Evolutionary conservation across 164 flowering plant species (phyloP), one percentile per base, ranked within the genome.

Genomic region (Kingdonia uniflora): DNA sequence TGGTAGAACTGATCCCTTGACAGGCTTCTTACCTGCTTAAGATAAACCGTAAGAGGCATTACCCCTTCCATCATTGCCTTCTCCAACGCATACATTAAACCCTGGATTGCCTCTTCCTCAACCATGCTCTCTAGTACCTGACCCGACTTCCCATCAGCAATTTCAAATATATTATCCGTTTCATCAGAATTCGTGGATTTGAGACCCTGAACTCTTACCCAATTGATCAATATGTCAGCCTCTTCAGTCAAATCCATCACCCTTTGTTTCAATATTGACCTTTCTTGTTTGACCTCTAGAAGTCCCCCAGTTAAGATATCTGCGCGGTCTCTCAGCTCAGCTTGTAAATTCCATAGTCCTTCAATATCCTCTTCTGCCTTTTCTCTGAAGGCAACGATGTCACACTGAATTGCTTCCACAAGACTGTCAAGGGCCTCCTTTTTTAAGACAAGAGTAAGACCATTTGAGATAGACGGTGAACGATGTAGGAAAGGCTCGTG

Each of bases 21-120:
- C 21, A 64, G 45, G 21, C 11, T n/a, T 26, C 65, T 64, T 23
- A 82, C 76, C 35, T 73, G 64, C 70, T 53, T 82, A 2, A 75
- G 54, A 54, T 82, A 80, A 6, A 14, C 29, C 5, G 56, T 71
- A 54, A 75, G 53, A 21, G 47, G 42, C 54, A 78, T 22, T 2
- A 40, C 65, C 14, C 76, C 78, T 38, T 63, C 21, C 37, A 64
- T 65, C 52, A 78, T 24, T 23, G 74, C 85, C 58, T 62, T 58
- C 12, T 82, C 89, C 68, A 82, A 52, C 16, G 64, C 77, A 66
- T 67, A 67, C 14, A 82, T 57, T 68, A 69, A 23, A 60, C 80
- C 90, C n/a, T 80, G 84, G 46, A 76, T 57, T 6, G 73, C 76
- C 17, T n/a, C 6, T 46, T 76, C 80, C 3, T 58, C 71, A 5